phyloP scores from a whole-genome alignment of 306 rosid genomes.

The Pterocarpus macrocarpus region DNA sequence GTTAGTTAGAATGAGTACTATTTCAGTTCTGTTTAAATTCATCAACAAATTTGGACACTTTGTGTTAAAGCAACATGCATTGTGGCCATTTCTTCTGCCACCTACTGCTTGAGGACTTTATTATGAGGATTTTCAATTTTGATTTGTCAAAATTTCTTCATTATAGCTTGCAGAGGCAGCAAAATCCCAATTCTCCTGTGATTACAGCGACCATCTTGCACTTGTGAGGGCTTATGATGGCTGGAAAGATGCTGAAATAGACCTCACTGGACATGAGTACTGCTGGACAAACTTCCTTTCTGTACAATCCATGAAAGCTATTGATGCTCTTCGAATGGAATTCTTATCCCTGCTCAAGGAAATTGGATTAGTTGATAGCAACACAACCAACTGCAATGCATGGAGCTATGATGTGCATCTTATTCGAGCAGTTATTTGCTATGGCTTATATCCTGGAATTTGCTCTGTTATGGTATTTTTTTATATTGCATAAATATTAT shows the following conservation, averaged over 20 bases:
- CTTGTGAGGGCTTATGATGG: slow-evolving; percentile 87
- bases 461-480: slow-evolving; percentile 85
- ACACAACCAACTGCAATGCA: slow-evolving; percentile 61
- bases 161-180: slow-evolving; percentile 96
- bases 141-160: slow-evolving; percentile 34
- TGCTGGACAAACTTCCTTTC: slow-evolving; percentile 96
- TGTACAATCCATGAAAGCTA: slow-evolving; percentile 88
- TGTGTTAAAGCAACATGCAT: neutral
- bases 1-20: too few species aligned
- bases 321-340: slow-evolving; percentile 90
- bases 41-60: too few species aligned
- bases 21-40: too few species aligned
- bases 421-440: slow-evolving; percentile 81
- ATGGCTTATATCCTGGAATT: slow-evolving; percentile 93
- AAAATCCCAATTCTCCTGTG: slow-evolving; percentile 79
- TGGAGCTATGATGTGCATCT: slow-evolving; percentile 85
- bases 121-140: neutral
- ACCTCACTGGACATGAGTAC: slow-evolving; percentile 80
- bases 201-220: slow-evolving; percentile 91
- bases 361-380: slow-evolving; percentile 76
- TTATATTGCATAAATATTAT: neutral
- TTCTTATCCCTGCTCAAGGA: slow-evolving; percentile 79
- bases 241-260: slow-evolving; percentile 88
- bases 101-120: neutral
- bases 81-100: neutral